Percentiles rank a stretch among this genome's conserved stretches.
Evolutionary conservation across 75 land plant species (phyloP).

Genomic region (Sequoia sempervirens): DNA sequence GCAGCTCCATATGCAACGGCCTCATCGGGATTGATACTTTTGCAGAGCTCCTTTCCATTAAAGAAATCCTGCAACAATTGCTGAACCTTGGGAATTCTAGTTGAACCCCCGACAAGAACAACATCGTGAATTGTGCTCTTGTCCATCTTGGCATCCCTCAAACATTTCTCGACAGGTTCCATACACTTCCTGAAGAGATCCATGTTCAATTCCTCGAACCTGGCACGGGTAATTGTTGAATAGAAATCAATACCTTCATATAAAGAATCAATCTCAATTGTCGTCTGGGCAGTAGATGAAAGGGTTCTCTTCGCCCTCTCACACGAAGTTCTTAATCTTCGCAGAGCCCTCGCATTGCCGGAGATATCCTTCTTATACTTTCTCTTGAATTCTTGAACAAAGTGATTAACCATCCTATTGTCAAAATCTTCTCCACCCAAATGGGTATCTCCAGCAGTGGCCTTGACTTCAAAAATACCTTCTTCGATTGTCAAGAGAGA

Average conservation of each 20-base stretch:
- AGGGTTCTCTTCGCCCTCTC: slow-evolving; percentile 76
- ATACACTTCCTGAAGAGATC: slow-evolving; percentile 75
- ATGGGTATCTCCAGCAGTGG: slow-evolving; percentile 79
- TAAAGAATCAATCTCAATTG: slow-evolving; percentile 72
- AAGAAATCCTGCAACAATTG: slow-evolving; percentile 73
- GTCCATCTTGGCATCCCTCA: slow-evolving; percentile 81
- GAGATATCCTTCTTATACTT: slow-evolving; percentile 77
- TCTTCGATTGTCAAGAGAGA: slow-evolving; percentile 73
- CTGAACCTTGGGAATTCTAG: slow-evolving; percentile 72
- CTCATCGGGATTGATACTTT: slow-evolving; percentile 82
- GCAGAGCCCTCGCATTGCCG: slow-evolving; percentile 55
- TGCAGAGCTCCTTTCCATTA: slow-evolving; percentile 84
- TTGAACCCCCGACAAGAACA: slow-evolving; percentile 71
- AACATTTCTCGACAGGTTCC: slow-evolving; percentile 81
- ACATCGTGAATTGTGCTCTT: slow-evolving; percentile 63
- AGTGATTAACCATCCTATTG: slow-evolving; percentile 73
- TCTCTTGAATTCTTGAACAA: slow-evolving; percentile 77
- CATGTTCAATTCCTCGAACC: slow-evolving; percentile 79
- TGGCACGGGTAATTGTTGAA: slow-evolving; percentile 66
- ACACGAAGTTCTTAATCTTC: slow-evolving; percentile 58
- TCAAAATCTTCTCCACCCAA: slow-evolving; percentile 79
- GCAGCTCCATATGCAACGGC: slow-evolving; percentile 82
- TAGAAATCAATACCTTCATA: slow-evolving; percentile 74
- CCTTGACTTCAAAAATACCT: slow-evolving; percentile 79
- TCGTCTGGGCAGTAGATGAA: slow-evolving; percentile 72